Conservation (phyloP, 345 rosid genomes). For the Reutealis trisperma region DNA sequence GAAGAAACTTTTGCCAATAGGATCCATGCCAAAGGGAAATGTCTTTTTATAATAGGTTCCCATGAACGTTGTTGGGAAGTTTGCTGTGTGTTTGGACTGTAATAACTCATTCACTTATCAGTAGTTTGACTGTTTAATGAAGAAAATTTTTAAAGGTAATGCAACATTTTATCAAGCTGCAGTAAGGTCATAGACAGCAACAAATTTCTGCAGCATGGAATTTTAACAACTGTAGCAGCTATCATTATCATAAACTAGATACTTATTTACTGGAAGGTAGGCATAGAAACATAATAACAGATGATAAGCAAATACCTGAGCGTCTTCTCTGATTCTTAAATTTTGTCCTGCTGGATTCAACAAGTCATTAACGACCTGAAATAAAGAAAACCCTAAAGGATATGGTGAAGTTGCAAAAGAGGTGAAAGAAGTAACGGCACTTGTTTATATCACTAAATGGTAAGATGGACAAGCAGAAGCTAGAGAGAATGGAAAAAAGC, state of each 20-base stretch:
- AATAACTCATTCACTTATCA: not conserved
- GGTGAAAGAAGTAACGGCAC: constrained; percentile 12
- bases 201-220: not conserved
- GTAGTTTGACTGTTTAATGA: not conserved
- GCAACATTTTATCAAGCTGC: not conserved
- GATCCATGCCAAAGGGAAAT: constrained; percentile 2
- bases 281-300: constrained; percentile 15
- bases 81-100: not conserved
- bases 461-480: constrained; percentile 11
- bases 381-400: constrained; percentile 28
- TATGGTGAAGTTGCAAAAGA: constrained; percentile 14
- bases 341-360: constrained; percentile 97
- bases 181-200: not conserved
- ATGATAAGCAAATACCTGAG: constrained; percentile 61
- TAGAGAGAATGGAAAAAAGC: constrained; percentile 21
- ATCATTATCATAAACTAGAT: not conserved
- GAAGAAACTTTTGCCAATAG: no score
- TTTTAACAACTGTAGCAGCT: not conserved
- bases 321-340: constrained; percentile 95
- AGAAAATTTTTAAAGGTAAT: not conserved
- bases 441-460: constrained; percentile 15
- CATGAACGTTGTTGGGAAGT: not conserved
- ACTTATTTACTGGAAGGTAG: not conserved
- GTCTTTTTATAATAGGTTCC: not conserved
- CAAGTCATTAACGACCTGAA: constrained; percentile 95